A percentile compares a stretch with the other conserved stretches of the same genome.
phyloP scores from a whole-genome alignment of 352 stramenopile genomes.

The Pythium rhizo-oryzae region DNA sequence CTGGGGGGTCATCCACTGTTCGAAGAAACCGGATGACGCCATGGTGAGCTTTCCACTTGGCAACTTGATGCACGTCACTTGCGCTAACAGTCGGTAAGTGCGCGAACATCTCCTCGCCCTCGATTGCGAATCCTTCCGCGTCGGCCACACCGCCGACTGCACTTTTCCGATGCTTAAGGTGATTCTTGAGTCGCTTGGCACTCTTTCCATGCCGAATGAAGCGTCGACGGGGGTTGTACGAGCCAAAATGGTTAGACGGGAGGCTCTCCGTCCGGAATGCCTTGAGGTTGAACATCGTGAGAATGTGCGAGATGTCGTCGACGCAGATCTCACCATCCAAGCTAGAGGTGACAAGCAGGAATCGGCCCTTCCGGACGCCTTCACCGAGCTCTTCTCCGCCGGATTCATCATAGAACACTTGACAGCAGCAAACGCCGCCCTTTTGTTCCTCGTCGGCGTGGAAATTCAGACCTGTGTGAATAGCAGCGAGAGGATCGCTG shows the following conservation, averaged over 20 bases:
- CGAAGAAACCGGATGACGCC: slow-evolving; percentile 53
- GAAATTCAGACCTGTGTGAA: neutral
- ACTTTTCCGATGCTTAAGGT: slow-evolving; percentile 28
- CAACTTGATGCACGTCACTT: slow-evolving; percentile 41
- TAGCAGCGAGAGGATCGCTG: neutral
- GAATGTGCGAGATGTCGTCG: slow-evolving; percentile 56
- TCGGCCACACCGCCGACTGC: neutral
- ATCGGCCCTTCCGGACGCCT: slow-evolving; percentile 48
- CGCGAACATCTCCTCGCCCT: neutral
- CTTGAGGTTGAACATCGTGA: slow-evolving; percentile 40
- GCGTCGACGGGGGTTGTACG: slow-evolving; percentile 72
- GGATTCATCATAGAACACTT: slow-evolving; percentile 65
- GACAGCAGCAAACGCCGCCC: slow-evolving; percentile 47
- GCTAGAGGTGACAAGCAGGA: slow-evolving; percentile 46
- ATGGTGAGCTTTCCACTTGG: slow-evolving; percentile 56
- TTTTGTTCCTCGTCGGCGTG: slow-evolving; percentile 15
- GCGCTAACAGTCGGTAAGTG: slow-evolving; percentile 8
- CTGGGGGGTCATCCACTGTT: slow-evolving; percentile 60
- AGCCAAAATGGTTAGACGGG: slow-evolving; percentile 50
- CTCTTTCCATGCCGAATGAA: slow-evolving; percentile 73
- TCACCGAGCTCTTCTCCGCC: slow-evolving; percentile 53
- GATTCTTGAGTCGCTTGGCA: slow-evolving; percentile 51
- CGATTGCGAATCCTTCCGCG: neutral
- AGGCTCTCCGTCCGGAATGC: slow-evolving; percentile 64
- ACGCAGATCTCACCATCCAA: slow-evolving; percentile 52